These are phyloP conservation scores for Xylariaceae sp. DNA, from an alignment of 2,329 filamentous ascomycete genomes.

Conservation along the genomic window DNA sequence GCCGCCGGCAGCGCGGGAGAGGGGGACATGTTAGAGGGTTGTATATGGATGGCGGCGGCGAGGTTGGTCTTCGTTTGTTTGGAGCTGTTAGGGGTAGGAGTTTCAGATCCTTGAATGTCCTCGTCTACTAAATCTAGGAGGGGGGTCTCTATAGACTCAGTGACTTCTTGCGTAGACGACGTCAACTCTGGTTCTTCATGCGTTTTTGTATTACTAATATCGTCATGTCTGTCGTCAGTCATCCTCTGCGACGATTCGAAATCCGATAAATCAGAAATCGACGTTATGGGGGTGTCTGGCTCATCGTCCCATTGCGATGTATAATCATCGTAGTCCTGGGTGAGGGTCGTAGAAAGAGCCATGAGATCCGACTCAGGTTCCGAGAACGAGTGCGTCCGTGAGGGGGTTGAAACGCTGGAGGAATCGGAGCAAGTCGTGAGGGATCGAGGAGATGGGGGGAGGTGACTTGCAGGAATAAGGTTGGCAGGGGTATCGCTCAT, in stretches of 20 bases:
- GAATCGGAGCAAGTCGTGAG: conserved; percentile 46
- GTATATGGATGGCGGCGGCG: conserved; percentile 30
- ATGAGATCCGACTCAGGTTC: conserved; percentile 45
- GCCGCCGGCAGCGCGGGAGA: conserved; percentile 23
- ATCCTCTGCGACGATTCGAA: conserved; percentile 32
- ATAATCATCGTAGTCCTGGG: conserved; percentile 39
- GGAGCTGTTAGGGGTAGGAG: conserved; percentile 36
- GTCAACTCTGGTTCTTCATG: neutral
- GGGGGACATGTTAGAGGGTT: conserved; percentile 5
- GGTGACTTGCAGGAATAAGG: conserved; percentile 28
- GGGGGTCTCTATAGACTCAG: too few relatives aligned
- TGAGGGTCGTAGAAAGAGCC: conserved; percentile 28
- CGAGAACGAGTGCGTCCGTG: conserved; percentile 50
- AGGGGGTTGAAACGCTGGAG: conserved; percentile 40
- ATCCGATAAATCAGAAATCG: conserved; percentile 44
- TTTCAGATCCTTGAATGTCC: conserved; percentile 33
- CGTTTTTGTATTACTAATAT: conserved; percentile 1
- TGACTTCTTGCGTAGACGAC: conserved; percentile 11
- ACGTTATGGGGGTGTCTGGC: conserved; percentile 41
- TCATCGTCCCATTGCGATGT: conserved; percentile 43
- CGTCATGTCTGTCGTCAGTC: conserved; percentile 23
- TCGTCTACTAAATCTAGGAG: too few relatives aligned
- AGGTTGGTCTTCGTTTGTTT: too few relatives aligned
- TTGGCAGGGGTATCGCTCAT: conserved; percentile 15
- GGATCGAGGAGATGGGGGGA: conserved; percentile 46